Base-by-base conservation (phyloP, 1,284 basidiomycete species). In the Moesziomyces sp. region DNA sequence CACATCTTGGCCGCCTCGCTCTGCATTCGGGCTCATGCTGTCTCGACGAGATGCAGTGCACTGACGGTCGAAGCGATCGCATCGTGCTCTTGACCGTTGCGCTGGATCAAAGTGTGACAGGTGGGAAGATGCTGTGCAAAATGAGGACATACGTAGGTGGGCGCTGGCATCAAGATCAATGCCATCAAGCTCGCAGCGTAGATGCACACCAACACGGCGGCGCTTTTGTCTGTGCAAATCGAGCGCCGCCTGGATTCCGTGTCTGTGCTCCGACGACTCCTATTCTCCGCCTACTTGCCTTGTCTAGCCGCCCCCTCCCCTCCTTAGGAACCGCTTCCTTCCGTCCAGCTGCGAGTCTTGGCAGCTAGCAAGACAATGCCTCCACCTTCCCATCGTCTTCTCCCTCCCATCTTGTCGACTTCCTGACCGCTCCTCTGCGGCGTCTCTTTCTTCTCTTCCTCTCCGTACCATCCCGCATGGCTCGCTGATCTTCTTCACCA, bases 221-320 rank as follows among this genome's bases (percentile, higher is more conserved):
- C 38, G 38, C 38, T 40, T 34, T 34, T 34, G 30, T 34, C 30
- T 11, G 10, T 34, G 30, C 30, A 13, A 34, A 34, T 34, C 30
- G 30, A 13, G 30, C 2, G 38, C 38, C 38, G 38, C 38, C 16
- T 16, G 6, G 38, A 40, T 13, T 34, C 30, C 38, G 38, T 40
- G 38, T 40, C 38, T 18, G 14, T 18, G 38, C 16, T 40, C 38
- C 38, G 38, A 40, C 24, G 43, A 51, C 64, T 67, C 64, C 64
- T 67, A 67, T 67, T 57, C 58, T 54, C 54, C 50, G 52, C 44
- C 40, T 26, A 38, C n/a, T 40, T 40, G 38, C 38, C 18, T 40
- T 6, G 38, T 16, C 38, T 40, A 18, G 38, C 16, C 14, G 14
- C 38, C 38, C 10, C 30, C 30, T 34, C 30, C 30, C 30, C 30